Conservation (phyloP, 2,329 filamentous ascomycete genomes). For the Macrophomina tecta region DNA sequence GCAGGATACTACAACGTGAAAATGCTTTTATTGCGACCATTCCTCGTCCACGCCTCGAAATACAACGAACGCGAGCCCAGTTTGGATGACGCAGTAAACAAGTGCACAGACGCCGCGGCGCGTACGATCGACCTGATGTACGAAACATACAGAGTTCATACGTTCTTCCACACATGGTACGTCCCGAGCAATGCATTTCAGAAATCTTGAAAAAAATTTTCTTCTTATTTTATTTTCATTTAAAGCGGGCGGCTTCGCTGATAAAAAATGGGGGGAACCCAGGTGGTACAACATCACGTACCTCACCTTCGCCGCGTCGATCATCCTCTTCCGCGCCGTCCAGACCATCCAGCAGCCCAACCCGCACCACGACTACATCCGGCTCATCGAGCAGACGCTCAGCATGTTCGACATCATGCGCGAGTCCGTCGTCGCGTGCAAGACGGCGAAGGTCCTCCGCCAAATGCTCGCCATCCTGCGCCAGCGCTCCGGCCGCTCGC, state of each 20-base stretch:
- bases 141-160: constrained; percentile 47
- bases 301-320: constrained; percentile 48
- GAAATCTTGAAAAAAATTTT: too few species aligned
- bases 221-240: too few species aligned
- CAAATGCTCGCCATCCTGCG: constrained; percentile 26
- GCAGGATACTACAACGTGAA: constrained; percentile 48
- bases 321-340: constrained; percentile 43
- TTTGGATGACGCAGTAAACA: constrained; percentile 41
- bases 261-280: background rate
- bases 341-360: constrained; percentile 36
- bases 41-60: constrained; percentile 41
- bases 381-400: constrained; percentile 45
- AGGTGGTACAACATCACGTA: constrained; percentile 54
- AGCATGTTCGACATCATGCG: constrained; percentile 51
- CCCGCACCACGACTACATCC: constrained; percentile 32
- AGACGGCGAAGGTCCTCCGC: constrained; percentile 39
- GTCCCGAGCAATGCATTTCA: too few species aligned
- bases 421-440: constrained; percentile 48
- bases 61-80: constrained; percentile 32
- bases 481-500: constrained; percentile 13
- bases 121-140: constrained; percentile 50
- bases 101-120: constrained; percentile 48
- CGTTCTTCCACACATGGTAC: constrained; percentile 52
- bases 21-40: constrained; percentile 48
- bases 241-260: background rate